Evolutionary conservation across 169 alveolate genomes (phyloP).

Genomic region (Plasmodium knowlesi): DNA sequence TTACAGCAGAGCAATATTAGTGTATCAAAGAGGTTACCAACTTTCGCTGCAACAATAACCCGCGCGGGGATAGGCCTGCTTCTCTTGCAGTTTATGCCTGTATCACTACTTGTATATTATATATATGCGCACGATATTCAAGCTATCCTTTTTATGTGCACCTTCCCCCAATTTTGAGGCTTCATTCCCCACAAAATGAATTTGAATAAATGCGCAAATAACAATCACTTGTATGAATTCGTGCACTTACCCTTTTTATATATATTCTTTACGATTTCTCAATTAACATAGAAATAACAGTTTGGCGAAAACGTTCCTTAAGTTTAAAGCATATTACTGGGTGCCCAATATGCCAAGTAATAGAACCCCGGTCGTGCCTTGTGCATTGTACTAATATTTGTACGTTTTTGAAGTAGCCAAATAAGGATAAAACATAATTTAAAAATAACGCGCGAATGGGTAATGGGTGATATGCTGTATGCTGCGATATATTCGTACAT

Average conservation of each 20-base stretch:
- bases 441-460: neutral
- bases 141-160: neutral
- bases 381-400: neutral
- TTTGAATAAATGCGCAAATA: neutral
- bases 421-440: neutral
- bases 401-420: neutral
- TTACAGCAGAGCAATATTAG: conserved; percentile 14
- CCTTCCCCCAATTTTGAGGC: neutral
- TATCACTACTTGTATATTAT: neutral
- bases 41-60: neutral
- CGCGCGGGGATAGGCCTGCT: neutral
- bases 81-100: neutral
- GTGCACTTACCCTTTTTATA: neutral
- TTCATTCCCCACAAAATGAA: neutral
- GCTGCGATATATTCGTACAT: neutral
- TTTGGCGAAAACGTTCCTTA: neutral
- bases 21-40: conserved; percentile 69
- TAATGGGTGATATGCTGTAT: neutral
- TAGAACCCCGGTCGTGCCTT: neutral
- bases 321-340: neutral
- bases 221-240: neutral
- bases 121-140: neutral
- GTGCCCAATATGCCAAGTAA: neutral
- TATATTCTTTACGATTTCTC: neutral
- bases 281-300: neutral